These are phyloP conservation scores for Cyberlindnera euphorbiiphila DNA, from an alignment of 805 yeast genomes.

Conservation along the genomic window DNA sequence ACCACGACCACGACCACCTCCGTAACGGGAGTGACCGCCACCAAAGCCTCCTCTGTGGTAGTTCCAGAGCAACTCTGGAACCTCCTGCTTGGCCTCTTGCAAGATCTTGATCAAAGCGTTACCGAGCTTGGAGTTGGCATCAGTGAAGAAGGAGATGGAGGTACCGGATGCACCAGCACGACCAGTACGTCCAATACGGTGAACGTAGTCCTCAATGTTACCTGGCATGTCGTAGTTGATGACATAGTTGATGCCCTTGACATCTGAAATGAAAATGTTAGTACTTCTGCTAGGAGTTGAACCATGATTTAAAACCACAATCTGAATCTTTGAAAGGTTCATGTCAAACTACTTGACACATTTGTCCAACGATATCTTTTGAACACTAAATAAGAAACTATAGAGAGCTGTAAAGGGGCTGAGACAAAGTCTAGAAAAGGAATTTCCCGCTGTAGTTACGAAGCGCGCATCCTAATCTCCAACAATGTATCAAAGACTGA, in stretches of 20 bases:
- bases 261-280: conserved; percentile 55
- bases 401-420: conserved; percentile 3
- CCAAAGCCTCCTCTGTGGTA: conserved; percentile 75
- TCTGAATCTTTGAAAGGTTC: conserved; percentile 3
- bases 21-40: conserved; percentile 47
- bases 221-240: conserved; percentile 97
- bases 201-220: conserved; percentile 97
- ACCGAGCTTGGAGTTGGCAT: conserved; percentile 82
- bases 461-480: too few relatives aligned
- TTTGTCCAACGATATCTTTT: too few relatives aligned
- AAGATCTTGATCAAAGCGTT: conserved; percentile 84
- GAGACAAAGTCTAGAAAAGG: background rate
- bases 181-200: conserved; percentile 94
- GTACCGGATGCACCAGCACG: conserved; percentile 98
- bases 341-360: too few relatives aligned
- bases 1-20: conserved; percentile 37
- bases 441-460: too few relatives aligned
- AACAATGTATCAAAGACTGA: too few relatives aligned
- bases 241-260: conserved; percentile 93
- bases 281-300: conserved; percentile 14
- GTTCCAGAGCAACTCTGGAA: conserved; percentile 76
- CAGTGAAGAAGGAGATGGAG: conserved; percentile 91
- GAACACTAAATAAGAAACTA: conserved; percentile 9
- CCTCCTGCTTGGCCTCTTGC: conserved; percentile 90
- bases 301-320: background rate